phyloP scores from a whole-genome alignment of 2,329 filamentous ascomycete genomes.

The Zymoseptoria passerinii region DNA sequence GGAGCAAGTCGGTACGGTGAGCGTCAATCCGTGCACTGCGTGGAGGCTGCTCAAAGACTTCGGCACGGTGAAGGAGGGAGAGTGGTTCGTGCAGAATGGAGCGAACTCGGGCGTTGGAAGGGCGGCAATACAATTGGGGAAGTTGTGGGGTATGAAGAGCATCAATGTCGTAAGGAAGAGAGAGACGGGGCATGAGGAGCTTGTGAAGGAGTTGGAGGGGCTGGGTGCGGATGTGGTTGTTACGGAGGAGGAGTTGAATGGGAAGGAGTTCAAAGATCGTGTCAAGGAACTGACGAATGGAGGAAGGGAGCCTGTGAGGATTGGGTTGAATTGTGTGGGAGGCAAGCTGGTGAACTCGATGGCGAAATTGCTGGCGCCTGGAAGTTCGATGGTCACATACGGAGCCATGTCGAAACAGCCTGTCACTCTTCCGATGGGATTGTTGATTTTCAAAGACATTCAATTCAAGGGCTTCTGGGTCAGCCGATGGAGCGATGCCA shows the following conservation, averaged over 20 bases:
- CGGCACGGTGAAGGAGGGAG: constrained; percentile 56
- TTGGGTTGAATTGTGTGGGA: constrained; percentile 90
- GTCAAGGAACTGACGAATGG: constrained; percentile 60
- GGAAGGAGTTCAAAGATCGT: constrained; percentile 54
- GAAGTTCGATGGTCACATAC: constrained; percentile 79
- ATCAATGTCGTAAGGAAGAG: constrained; percentile 82
- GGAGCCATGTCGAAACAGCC: constrained; percentile 92
- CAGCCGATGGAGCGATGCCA: constrained; percentile 72
- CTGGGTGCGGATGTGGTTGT: constrained; percentile 57
- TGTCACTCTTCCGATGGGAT: constrained; percentile 66
- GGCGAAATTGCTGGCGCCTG: constrained; percentile 59
- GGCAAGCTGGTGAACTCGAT: constrained; percentile 74
- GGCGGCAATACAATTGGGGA: constrained; percentile 80
- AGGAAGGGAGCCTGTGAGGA: constrained; percentile 60
- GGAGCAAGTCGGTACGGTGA: constrained; percentile 76
- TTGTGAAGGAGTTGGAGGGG: constrained; percentile 52
- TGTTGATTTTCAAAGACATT: constrained; percentile 90
- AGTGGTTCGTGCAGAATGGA: constrained; percentile 96
- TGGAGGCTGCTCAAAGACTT: constrained; percentile 90
- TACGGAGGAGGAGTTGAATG: constrained; percentile 52
- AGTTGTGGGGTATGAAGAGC: constrained; percentile 78
- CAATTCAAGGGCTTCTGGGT: constrained; percentile 93
- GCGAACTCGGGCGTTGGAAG: constrained; percentile 90
- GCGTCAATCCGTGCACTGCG: constrained; percentile 87
- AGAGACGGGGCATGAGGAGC: constrained; percentile 55